Percentiles rank a stretch among this genome's conserved stretches.
Conservation (phyloP, 139 green algal genomes). For the Zygnema circumcarinatum region DNA sequence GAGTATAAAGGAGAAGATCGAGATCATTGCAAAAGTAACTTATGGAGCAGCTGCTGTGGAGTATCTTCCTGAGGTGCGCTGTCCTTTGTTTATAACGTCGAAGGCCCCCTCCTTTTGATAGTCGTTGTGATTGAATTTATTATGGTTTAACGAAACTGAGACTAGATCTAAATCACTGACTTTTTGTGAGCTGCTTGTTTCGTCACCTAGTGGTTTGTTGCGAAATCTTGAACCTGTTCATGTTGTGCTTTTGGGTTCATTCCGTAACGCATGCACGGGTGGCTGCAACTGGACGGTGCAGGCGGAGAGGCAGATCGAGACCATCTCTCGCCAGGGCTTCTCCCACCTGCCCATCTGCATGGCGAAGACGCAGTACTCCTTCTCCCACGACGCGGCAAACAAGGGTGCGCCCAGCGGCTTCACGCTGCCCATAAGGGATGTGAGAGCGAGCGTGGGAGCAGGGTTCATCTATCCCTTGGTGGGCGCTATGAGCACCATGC, state of each 20-base stretch:
- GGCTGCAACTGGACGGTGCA: no score
- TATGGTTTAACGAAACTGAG: not conserved
- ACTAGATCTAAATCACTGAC: not conserved
- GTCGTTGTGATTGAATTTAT: not conserved
- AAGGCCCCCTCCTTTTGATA: no score
- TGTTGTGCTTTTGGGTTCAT: no score
- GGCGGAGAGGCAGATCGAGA: constrained; percentile 71
- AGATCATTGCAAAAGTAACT: constrained; percentile 85
- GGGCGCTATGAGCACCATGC: constrained; percentile 94
- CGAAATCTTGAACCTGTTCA: no score
- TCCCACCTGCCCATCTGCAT: constrained; percentile 96
- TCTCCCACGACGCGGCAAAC: constrained; percentile 79
- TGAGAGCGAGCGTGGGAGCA: constrained; percentile 85
- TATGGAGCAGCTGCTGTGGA: constrained; percentile 86
- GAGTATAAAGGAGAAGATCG: constrained; percentile 93
- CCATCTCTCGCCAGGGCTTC: constrained; percentile 87
- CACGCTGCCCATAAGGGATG: constrained; percentile 86
- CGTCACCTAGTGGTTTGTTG: no score
- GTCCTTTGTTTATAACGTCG: no score
- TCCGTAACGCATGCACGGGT: no score
- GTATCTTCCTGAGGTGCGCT: constrained; percentile 77
- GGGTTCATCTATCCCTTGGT: constrained; percentile 93
- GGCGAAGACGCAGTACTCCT: constrained; percentile 99
- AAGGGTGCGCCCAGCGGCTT: constrained; percentile 85
- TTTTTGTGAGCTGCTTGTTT: no score